Evolutionary conservation across 495 filamentous ascomycete genomes (phyloP).

Genomic region (Daldinia caldariorum): DNA sequence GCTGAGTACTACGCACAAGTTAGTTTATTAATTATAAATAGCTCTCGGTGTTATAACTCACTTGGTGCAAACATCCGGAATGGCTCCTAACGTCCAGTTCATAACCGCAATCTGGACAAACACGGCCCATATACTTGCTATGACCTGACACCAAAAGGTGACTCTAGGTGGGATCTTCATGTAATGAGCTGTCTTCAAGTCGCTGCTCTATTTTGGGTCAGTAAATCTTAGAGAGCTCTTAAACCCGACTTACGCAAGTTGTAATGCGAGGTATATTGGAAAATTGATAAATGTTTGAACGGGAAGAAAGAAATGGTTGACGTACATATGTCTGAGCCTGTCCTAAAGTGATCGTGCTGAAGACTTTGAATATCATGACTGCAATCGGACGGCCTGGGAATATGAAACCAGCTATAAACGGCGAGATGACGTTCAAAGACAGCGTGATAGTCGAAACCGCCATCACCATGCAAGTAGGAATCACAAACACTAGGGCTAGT

Average conservation of each 20-base stretch:
- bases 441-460: constrained; percentile 65
- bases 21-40: background rate
- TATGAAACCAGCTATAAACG: constrained; percentile 73
- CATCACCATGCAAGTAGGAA: constrained; percentile 65
- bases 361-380: constrained; percentile 74
- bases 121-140: constrained; percentile 64
- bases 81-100: constrained; percentile 68
- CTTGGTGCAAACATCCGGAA: constrained; percentile 61
- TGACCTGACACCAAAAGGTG: constrained; percentile 67
- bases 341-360: constrained; percentile 66
- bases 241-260: background rate
- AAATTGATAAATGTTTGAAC: no score
- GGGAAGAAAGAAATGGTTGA: background rate
- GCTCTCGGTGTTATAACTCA: constrained; percentile 23
- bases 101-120: constrained; percentile 68
- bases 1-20: constrained; percentile 45
- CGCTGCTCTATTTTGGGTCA: constrained; percentile 46
- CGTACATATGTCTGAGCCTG: constrained; percentile 62
- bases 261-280: background rate
- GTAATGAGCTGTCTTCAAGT: constrained; percentile 70
- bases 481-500: constrained; percentile 59
- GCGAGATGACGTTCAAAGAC: constrained; percentile 67
- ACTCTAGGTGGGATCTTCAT: constrained; percentile 72
- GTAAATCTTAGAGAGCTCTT: constrained; percentile 26
- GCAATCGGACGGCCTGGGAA: constrained; percentile 68